Evolutionary conservation across 768 basidiomycete species (phyloP).

Genomic region (Sarcodon sp.): DNA sequence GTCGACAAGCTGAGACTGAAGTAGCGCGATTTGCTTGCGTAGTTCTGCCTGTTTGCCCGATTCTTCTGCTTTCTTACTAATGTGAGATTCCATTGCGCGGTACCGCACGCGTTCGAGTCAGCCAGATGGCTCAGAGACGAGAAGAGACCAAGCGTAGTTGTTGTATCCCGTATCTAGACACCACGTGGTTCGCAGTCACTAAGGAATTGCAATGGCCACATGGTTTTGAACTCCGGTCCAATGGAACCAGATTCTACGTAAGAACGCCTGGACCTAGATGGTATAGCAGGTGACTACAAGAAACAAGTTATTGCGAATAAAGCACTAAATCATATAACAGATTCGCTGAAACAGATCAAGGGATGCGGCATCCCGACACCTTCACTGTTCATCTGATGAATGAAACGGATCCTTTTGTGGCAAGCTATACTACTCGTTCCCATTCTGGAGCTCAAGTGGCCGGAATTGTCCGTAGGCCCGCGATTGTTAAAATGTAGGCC

Average conservation of each 20-base stretch:
- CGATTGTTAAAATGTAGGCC: neutral
- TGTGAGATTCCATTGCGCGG: constrained; percentile 40
- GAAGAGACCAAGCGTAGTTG: neutral
- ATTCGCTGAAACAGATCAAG: too few relatives aligned
- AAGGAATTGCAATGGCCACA: too few relatives aligned
- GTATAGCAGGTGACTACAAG: too few relatives aligned
- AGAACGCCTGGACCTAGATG: too few relatives aligned
- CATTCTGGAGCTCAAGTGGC: neutral
- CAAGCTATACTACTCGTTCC: neutral
- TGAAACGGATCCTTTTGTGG: too few relatives aligned
- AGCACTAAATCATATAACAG: too few relatives aligned
- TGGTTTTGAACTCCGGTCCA: too few relatives aligned
- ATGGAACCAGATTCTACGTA: too few relatives aligned
- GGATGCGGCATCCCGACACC: too few relatives aligned
- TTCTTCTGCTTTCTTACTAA: constrained; percentile 25
- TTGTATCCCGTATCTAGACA: neutral
- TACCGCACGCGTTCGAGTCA: neutral
- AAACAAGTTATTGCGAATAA: too few relatives aligned
- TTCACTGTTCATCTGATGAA: too few relatives aligned
- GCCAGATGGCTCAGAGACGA: neutral
- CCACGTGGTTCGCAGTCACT: neutral
- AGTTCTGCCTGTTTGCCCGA: constrained; percentile 33
- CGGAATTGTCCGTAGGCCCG: neutral
- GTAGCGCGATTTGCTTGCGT: constrained; percentile 35
- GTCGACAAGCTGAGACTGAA: constrained; percentile 42